Evolutionary conservation across 1,284 basidiomycete species (phyloP).

Genomic region (Inonotus hispidus): DNA sequence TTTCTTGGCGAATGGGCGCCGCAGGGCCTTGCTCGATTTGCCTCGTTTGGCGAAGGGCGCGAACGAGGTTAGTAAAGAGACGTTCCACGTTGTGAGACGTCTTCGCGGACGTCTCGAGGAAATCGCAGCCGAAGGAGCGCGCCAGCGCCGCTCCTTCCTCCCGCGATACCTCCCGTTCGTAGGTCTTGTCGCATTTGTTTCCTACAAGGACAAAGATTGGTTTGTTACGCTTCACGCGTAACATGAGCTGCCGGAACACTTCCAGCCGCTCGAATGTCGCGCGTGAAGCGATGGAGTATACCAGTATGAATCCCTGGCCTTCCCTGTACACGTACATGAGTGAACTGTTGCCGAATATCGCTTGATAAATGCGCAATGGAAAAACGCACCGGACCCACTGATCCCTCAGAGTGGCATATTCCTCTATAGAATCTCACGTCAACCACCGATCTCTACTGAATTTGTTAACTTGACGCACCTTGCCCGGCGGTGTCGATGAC

Average conservation of each 20-base stretch:
- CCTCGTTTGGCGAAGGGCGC: slow-evolving; percentile 74
- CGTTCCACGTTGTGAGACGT: slow-evolving; percentile 93
- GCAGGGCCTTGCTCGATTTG: slow-evolving; percentile 32
- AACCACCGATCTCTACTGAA: neutral
- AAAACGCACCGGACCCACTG: slow-evolving; percentile 93
- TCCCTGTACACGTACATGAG: slow-evolving; percentile 54
- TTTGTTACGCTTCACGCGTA: slow-evolving; percentile 86
- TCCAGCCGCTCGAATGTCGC: slow-evolving; percentile 93
- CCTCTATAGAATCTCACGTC: slow-evolving; percentile 55
- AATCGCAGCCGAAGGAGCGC: slow-evolving; percentile 85
- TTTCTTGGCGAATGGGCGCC: slow-evolving; percentile 34
- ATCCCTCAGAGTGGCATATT: slow-evolving; percentile 95
- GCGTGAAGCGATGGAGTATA: slow-evolving; percentile 96
- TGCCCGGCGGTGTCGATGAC: slow-evolving; percentile 93
- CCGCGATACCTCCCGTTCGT: slow-evolving; percentile 81
- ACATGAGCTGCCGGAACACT: slow-evolving; percentile 92
- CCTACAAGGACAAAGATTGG: slow-evolving; percentile 87
- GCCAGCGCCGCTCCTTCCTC: slow-evolving; percentile 88
- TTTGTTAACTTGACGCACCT: slow-evolving; percentile 47
- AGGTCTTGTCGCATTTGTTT: slow-evolving; percentile 86
- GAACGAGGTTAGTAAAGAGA: slow-evolving; percentile 88
- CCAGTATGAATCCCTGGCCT: slow-evolving; percentile 97
- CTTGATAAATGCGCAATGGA: neutral
- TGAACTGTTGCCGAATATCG: neutral
- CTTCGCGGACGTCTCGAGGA: slow-evolving; percentile 96